These are phyloP conservation scores for Calonectria pseudoreteaudii DNA, from an alignment of 2,329 filamentous ascomycete genomes.

Conservation along the genomic window DNA sequence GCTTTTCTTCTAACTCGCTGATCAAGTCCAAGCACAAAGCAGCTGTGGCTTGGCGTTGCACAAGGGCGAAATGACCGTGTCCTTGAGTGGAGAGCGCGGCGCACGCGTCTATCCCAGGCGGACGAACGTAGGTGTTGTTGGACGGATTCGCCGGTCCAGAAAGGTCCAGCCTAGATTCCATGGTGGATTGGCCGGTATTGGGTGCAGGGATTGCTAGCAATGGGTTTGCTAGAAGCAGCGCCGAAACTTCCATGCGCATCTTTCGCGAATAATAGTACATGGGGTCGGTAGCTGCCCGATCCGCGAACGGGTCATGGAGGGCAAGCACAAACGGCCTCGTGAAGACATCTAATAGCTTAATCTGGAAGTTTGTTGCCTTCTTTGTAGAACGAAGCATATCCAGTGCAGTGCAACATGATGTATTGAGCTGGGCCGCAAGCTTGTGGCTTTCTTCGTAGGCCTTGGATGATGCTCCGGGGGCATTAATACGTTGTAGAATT, in stretches of 20 bases:
- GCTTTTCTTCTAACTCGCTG: constrained; percentile 19
- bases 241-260: constrained; percentile 47
- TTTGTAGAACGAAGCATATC: neutral
- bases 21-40: constrained; percentile 22
- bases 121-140: neutral
- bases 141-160: neutral
- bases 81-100: constrained; percentile 12
- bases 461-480: constrained; percentile 17
- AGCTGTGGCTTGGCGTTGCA: constrained; percentile 19
- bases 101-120: constrained; percentile 8
- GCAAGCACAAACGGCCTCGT: constrained; percentile 46
- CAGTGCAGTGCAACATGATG: neutral
- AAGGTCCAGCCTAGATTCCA: neutral
- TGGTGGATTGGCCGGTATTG: neutral
- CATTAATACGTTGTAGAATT: constrained; percentile 25
- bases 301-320: constrained; percentile 59
- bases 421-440: constrained; percentile 20
- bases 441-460: constrained; percentile 22
- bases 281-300: constrained; percentile 50
- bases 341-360: constrained; percentile 28
- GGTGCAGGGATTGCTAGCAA: neutral
- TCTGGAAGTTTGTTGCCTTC: constrained; percentile 23
- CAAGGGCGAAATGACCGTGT: constrained; percentile 17
- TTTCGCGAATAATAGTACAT: constrained; percentile 60
- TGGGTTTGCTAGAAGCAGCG: constrained; percentile 12